A percentile compares a stretch with the other conserved stretches of the same genome.
These are phyloP conservation scores for Amoeboaphelidium occidentale DNA, from an alignment of 371 early-diverging fungal species.

Conservation along the genomic window DNA sequence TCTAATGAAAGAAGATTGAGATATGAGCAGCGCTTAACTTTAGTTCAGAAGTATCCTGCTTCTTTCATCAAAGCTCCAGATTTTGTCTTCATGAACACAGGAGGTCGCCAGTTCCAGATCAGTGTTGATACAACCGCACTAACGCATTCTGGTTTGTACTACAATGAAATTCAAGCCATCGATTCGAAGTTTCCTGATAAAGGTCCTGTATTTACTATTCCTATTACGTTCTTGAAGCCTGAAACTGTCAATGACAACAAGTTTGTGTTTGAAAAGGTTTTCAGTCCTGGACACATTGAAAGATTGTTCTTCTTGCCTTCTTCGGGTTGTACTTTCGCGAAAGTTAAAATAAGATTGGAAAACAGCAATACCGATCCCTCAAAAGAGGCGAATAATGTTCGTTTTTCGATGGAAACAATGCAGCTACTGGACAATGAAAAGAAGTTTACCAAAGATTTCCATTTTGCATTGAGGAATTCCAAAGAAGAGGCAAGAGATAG, in stretches of 20 bases:
- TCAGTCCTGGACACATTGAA: constrained; percentile 47
- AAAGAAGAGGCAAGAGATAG: no score
- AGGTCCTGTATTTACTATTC: constrained; percentile 56
- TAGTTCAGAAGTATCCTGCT: constrained; percentile 33
- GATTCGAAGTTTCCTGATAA: constrained; percentile 38
- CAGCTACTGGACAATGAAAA: no score
- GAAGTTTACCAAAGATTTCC: no score
- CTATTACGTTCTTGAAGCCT: constrained; percentile 76
- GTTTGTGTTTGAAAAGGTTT: constrained; percentile 26
- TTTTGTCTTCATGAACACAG: constrained; percentile 37
- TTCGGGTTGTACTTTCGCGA: constrained; percentile 41
- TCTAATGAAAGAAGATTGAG: constrained; percentile 23
- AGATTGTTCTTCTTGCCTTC: constrained; percentile 63
- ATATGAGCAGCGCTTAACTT: constrained; percentile 50
- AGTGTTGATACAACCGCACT: constrained; percentile 57
- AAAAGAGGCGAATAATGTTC: constrained; percentile 19
- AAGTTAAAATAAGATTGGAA: constrained; percentile 2
- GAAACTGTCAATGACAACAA: constrained; percentile 12
- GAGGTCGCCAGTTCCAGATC: constrained; percentile 36
- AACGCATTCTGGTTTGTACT: constrained; percentile 42
- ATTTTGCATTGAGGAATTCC: no score
- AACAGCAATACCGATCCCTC: constrained; percentile 12
- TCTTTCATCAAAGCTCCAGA: constrained; percentile 62
- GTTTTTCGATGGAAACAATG: not conserved
- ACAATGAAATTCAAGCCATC: constrained; percentile 47